These are phyloP conservation scores for Lentithecium fluviatile DNA, from an alignment of 495 filamentous ascomycete genomes.

Conservation along the genomic window DNA sequence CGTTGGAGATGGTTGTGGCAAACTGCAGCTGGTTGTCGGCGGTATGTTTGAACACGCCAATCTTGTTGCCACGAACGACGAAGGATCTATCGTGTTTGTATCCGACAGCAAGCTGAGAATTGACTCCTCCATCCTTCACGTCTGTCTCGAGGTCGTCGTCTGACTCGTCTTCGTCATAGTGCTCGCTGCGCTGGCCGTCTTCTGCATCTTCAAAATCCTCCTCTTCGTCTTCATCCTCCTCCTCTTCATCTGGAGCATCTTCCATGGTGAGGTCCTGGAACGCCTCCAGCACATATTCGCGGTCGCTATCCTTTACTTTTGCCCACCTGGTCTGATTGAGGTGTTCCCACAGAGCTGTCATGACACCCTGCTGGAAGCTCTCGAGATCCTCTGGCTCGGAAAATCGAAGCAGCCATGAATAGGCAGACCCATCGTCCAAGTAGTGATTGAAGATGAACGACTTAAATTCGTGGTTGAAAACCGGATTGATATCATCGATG, in stretches of 20 bases:
- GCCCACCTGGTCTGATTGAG: slow-evolving; percentile 92
- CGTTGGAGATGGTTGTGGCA: slow-evolving; percentile 95
- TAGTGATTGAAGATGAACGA: slow-evolving; percentile 99
- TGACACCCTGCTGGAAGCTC: slow-evolving; percentile 87
- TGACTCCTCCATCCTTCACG: slow-evolving; percentile 76
- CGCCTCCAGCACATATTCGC: slow-evolving; percentile 91
- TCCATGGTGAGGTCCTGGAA: slow-evolving; percentile 96
- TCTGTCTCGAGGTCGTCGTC: slow-evolving; percentile 75
- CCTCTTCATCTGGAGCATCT: slow-evolving; percentile 62
- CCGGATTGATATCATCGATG: slow-evolving; percentile 87
- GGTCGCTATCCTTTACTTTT: slow-evolving; percentile 86
- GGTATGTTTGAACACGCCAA: slow-evolving; percentile 98
- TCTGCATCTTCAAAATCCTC: slow-evolving; percentile 66
- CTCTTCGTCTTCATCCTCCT: slow-evolving; percentile 62
- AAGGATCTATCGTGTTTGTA: slow-evolving; percentile 98
- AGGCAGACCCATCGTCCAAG: slow-evolving; percentile 79
- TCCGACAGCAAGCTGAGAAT: slow-evolving; percentile 94
- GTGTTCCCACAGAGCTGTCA: slow-evolving; percentile 96
- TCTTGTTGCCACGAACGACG: slow-evolving; percentile 93
- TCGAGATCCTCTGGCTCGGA: slow-evolving; percentile 76
- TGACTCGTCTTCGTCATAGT: slow-evolving; percentile 91
- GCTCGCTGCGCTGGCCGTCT: slow-evolving; percentile 61
- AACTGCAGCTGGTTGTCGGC: slow-evolving; percentile 90
- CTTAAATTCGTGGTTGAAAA: slow-evolving; percentile 97
- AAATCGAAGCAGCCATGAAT: slow-evolving; percentile 94